Evolutionary conservation across 768 basidiomycete genomes (phyloP), one percentile per base, ranked within the genome.

Genomic region (Tulasnella sp.): DNA sequence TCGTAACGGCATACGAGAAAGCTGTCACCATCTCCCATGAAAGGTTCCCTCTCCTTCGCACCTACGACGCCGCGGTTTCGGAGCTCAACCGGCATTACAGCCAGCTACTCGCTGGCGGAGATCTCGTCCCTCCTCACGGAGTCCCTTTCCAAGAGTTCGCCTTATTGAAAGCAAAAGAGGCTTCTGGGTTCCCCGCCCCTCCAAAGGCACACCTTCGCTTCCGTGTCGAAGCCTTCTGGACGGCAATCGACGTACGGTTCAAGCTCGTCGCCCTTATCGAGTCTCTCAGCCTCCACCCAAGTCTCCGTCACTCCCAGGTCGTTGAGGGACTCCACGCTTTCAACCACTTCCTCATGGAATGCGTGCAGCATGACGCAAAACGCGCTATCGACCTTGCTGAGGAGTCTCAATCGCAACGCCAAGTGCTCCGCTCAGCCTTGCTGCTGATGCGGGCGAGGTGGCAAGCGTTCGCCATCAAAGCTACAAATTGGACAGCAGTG

Each of bases 21-120:
- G 85, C 86, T 15, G 81, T 84, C 13, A 82, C 82, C 26, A 82
- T 91, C 15, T 84, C 89, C 0, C 80, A 82, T 20, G 88, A 84
- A 44, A 89, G 90, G 9, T 88, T 88, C 16, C 87, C 91, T 0
- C 91, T 92, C 79, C 83, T 83, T 6, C 83, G 86, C 32, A 90
- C 91, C 2, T 91, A 89, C 87, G 88, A 92, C 75, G 87, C 89
- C 0, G 88, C 91, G 0, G 85, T 89, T 79, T 86, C 90, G 0
- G 87, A 83, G 75, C 83, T 91, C 7, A 88, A 87, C 75, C 23
- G 75, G 37, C 15, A 32, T 51, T 23, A 57, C 0, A 39, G 48
- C 32, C n/a, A 76, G n/a, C 35, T 9, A 26, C 75, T 76, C 23
- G 42, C 32, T 3, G 81, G 88, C 79, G 86, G 85, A 3, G 69